Evolutionary conservation across 805 yeast species (phyloP), one percentile per base, ranked within the genome.

Genomic region (Kurtzmaniella fragi): DNA sequence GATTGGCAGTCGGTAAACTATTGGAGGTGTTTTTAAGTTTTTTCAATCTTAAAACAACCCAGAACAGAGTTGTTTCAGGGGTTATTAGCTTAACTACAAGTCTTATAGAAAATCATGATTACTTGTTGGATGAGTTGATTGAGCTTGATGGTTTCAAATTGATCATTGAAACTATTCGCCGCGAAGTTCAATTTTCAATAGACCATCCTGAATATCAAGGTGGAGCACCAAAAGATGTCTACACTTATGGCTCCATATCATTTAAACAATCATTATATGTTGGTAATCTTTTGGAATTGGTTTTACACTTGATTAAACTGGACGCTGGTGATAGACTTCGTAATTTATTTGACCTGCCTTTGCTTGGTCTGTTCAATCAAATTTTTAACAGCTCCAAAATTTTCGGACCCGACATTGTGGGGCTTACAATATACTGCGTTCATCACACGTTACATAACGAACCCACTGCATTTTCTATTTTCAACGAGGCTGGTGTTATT

Each of bases 261-360:
- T 78, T 74, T 46, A 67, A 80, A 43, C 88, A 84, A 50, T 75
- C 80, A 7, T 72, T 77, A 31, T 62, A 54, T 43, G 49, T 66
- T 17, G 41, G 58, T 15, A 72, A 80, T 31, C 56, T 84, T 36
- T 59, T 88, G 48, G 84, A 79, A 44, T 70, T 89, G 17, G 79
- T 82, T 0, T 59, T 77, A 16, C 74, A 79, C 45, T 59, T 89
- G 34, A 69, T 90, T 31, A 77, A 77, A 40, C 71, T 80, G n/a
- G 88, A 86, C 38, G 75, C 83, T 4, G 93, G 95, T 31, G 96
- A 89, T 54, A 71, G 93, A 42, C 75, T 88, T 52, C 76, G 96
- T 56, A 87, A 87, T 45, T 59, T 91, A 30, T 85, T 87, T 51
- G 98, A 91, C 52, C 85, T 96, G 0, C 80, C 89, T 0, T 62